Evolutionary conservation across 805 yeast species (phyloP), one percentile per base, ranked within the genome.

Genomic region (Lachancea meyersii): DNA sequence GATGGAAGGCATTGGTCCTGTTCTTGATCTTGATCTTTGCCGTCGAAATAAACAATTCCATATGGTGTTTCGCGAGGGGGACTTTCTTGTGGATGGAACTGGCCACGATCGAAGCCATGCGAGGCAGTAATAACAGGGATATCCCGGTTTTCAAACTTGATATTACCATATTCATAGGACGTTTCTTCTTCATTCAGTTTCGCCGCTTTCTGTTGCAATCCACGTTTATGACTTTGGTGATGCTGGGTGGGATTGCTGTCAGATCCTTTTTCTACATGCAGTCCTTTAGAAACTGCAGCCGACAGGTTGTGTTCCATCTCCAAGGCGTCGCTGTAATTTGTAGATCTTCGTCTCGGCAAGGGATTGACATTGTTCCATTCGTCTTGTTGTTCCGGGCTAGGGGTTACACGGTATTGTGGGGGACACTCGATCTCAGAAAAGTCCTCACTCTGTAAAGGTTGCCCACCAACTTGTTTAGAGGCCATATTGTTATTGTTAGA

Each of bases 371-470:
- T 20, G 5, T 30, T 38, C 20, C 21, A 9, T 3, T n/a, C 18
- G 10, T 20, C 26, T 24, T 39, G 42, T 13, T 32, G 33, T 13
- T 28, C 16, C 14, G 38, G 23, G 31, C 16, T 17, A 24, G 50
- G 48, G 8, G 54, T 48, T 33, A 46, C 53, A 35, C 50, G 38
- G 5, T 56, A 50, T 10, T 47, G 42, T 8, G 60, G 60, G 20
- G 60, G 50, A n/a, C 49, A 49, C 14, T 53, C 55, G 17, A 55
- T 18, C 21, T 50, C 43, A 17, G 54, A 38, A 28, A 51, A 55
- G 35, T 53, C 57, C 11, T 45, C 47, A 2, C 54, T 49, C n/a
- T 35, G 18, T 24, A 32, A 23, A 11, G 7, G 20, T 19, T 42
- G 14, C 6, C 13, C 14, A 11, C 13, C 16, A 14, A 4, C 17